phyloP scores from a whole-genome alignment of 2,329 filamentous ascomycete species.

The Xylaria sp. region DNA sequence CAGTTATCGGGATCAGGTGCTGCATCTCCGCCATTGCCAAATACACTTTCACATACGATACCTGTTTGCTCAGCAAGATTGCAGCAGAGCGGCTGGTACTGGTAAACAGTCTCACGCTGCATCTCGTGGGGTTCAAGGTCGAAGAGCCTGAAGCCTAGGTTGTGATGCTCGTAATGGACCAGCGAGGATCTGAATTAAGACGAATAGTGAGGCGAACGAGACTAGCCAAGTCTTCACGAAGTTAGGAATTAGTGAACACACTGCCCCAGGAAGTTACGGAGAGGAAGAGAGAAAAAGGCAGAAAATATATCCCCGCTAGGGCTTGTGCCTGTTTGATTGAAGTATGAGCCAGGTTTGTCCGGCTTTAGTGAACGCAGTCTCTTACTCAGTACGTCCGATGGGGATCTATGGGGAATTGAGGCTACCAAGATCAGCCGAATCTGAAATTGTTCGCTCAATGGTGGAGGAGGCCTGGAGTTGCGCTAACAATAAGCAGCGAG shows the following conservation, averaged over 20 bases:
- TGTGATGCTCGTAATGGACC: conserved; percentile 1
- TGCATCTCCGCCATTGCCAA: conserved; percentile 38
- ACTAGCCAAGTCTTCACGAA: conserved; percentile 10
- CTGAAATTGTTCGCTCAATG: conserved; percentile 7
- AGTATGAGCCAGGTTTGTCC: conserved; percentile 17
- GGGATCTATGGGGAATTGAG: conserved; percentile 15
- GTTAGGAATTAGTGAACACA: neutral
- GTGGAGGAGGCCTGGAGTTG: neutral
- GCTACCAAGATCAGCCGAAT: conserved; percentile 11
- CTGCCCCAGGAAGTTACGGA: neutral
- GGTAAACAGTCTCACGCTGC: conserved; percentile 1
- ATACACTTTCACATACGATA: conserved; percentile 34
- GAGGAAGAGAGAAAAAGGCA: neutral
- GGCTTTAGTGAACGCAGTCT: neutral
- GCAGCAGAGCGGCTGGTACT: neutral
- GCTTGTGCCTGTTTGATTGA: conserved; percentile 20
- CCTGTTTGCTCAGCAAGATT: neutral
- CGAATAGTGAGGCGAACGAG: conserved; percentile 31
- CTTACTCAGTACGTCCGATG: conserved; percentile 13
- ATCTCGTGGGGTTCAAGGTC: conserved; percentile 7
- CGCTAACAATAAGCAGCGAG: neutral
- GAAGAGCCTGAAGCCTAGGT: neutral
- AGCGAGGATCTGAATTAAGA: conserved; percentile 19
- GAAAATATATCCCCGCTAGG: neutral
- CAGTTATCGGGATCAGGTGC: conserved; percentile 34